Conservation (phyloP, 2,329 filamentous ascomycete species). For the Trichoderma asperellum region DNA sequence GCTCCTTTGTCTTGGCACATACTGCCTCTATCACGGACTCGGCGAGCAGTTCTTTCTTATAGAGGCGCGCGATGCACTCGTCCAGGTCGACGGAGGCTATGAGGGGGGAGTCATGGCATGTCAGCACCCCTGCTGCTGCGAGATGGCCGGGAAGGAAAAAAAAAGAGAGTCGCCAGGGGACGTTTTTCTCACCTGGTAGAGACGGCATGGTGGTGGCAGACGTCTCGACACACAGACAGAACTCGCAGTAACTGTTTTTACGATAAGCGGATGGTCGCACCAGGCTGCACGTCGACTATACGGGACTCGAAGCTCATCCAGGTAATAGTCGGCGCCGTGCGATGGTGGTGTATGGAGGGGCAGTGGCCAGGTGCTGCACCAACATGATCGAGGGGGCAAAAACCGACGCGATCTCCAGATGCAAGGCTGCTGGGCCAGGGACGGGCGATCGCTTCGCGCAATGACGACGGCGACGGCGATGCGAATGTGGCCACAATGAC, state of each 20-base stretch:
- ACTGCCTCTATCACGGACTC: constrained; percentile 98
- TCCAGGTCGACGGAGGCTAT: constrained; percentile 94
- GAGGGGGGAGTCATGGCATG: neutral
- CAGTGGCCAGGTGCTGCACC: constrained; percentile 43
- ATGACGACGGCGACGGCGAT: constrained; percentile 31
- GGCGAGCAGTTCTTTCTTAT: constrained; percentile 94
- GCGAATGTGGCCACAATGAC: constrained; percentile 19
- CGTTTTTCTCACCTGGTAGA: constrained; percentile 54
- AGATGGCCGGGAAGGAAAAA: neutral
- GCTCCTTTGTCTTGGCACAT: constrained; percentile 98
- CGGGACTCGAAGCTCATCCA: constrained; percentile 31
- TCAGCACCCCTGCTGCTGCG: neutral
- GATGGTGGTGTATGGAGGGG: constrained; percentile 43
- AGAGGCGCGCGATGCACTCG: constrained; percentile 95
- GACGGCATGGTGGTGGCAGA: constrained; percentile 54
- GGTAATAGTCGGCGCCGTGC: constrained; percentile 42
- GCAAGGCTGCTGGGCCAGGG: constrained; percentile 36
- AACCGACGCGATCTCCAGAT: constrained; percentile 36
- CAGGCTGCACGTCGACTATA: constrained; percentile 24
- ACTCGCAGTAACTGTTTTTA: neutral
- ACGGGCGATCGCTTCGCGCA: constrained; percentile 3
- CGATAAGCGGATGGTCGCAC: constrained; percentile 17
- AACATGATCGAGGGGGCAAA: constrained; percentile 47
- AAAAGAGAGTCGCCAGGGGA: neutral
- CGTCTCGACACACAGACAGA: neutral